Evolutionary conservation across 768 basidiomycete species (phyloP).

Genomic region (Agaricus blazei): DNA sequence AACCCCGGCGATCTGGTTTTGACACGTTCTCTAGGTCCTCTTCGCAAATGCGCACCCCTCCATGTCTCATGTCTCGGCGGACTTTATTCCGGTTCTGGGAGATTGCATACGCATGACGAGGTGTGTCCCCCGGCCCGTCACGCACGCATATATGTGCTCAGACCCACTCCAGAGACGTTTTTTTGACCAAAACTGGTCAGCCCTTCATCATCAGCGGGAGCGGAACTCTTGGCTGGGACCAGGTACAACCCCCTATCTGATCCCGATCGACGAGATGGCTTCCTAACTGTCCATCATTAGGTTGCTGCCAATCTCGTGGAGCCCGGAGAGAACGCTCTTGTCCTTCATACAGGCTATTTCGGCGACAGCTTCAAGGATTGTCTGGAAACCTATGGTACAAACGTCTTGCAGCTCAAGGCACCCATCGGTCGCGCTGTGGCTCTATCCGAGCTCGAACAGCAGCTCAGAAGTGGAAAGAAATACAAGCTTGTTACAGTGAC

Average conservation of each 20-base stretch:
- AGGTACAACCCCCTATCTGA: constrained; percentile 37
- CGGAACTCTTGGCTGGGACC: constrained; percentile 97
- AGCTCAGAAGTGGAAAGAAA: constrained; percentile 48
- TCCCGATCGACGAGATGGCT: too few species aligned
- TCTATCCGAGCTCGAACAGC: constrained; percentile 46
- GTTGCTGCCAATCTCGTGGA: constrained; percentile 91
- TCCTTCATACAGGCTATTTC: constrained; percentile 91
- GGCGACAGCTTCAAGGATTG: constrained; percentile 88
- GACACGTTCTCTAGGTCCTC: constrained; percentile 29
- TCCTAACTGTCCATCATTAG: constrained; percentile 25
- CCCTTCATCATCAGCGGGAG: constrained; percentile 93
- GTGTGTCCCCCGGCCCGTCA: constrained; percentile 26
- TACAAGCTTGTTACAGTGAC: constrained; percentile 93
- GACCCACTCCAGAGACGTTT: constrained; percentile 47
- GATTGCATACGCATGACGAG: constrained; percentile 85
- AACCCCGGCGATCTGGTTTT: background rate
- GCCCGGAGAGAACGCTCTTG: constrained; percentile 70
- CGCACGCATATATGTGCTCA: background rate
- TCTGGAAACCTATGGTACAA: constrained; percentile 83
- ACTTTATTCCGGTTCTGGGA: constrained; percentile 85
- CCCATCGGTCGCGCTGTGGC: constrained; percentile 75
- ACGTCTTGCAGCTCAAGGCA: constrained; percentile 80
- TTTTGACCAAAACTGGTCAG: constrained; percentile 76
- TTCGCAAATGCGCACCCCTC: constrained; percentile 91
- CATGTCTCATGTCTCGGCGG: constrained; percentile 83